Conservation (phyloP, 2,329 filamentous ascomycete species). For the Colletotrichum sidae region DNA sequence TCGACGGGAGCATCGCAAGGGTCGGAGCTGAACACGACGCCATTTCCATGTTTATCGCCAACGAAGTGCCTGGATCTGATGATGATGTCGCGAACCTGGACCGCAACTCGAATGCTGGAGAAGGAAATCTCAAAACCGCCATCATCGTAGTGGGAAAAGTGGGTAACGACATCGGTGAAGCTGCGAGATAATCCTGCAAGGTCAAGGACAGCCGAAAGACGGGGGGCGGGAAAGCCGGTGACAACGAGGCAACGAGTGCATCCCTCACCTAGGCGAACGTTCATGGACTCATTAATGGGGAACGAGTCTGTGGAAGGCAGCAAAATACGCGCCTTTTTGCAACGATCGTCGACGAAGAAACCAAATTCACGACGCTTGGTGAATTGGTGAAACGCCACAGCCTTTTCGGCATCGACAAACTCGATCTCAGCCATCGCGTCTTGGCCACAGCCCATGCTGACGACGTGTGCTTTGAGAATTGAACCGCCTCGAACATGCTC, state of each 20-base stretch:
- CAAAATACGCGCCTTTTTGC: neutral
- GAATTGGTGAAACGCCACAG: constrained; percentile 1
- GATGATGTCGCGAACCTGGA: constrained; percentile 19
- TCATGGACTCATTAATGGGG: constrained; percentile 2
- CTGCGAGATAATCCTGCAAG: constrained; percentile 12
- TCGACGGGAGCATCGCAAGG: constrained; percentile 22
- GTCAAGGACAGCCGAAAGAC: constrained; percentile 11
- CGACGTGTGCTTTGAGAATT: constrained; percentile 26
- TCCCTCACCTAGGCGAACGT: constrained; percentile 6
- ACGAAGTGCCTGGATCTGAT: constrained; percentile 5
- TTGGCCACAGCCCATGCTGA: neutral
- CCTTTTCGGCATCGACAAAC: constrained; percentile 16
- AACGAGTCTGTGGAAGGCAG: constrained; percentile 28
- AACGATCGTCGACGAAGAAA: constrained; percentile 6
- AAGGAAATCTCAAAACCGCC: constrained; percentile 28
- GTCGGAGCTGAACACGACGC: constrained; percentile 11
- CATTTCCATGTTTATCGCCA: neutral
- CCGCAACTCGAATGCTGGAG: constrained; percentile 17
- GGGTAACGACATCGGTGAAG: constrained; percentile 17
- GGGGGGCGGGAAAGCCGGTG: constrained; percentile 22
- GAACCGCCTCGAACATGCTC: constrained; percentile 32
- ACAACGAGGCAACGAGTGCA: constrained; percentile 27
- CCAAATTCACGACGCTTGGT: constrained; percentile 25
- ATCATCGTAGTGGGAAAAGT: constrained; percentile 22
- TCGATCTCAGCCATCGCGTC: constrained; percentile 23